Evolutionary conservation across 2,329 filamentous ascomycete species (phyloP).

Genomic region (Ophiostoma quercus): DNA sequence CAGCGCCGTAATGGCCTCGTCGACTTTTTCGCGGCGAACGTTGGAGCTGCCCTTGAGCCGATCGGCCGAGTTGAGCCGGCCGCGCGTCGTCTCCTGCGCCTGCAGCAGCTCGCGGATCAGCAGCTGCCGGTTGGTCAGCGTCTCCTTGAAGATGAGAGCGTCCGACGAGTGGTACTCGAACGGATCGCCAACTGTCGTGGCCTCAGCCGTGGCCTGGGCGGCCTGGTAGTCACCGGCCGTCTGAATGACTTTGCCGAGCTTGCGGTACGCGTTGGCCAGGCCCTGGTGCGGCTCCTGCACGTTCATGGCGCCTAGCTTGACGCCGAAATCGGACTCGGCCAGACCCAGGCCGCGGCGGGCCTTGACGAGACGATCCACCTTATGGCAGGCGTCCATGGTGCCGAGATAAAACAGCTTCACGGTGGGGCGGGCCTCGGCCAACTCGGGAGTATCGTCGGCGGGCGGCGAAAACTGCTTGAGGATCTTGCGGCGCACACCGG

Average conservation of each 20-base stretch:
- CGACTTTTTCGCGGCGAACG: constrained; percentile 90
- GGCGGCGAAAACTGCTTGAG: constrained; percentile 98
- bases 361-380: constrained; percentile 91
- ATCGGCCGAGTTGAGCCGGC: constrained; percentile 79
- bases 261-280: constrained; percentile 83
- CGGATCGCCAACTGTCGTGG: constrained; percentile 87
- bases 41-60: constrained; percentile 80
- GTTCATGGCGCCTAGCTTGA: constrained; percentile 80
- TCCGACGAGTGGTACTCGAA: constrained; percentile 93
- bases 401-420: constrained; percentile 96
- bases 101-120: constrained; percentile 88
- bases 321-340: constrained; percentile 86
- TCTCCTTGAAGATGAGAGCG: constrained; percentile 97
- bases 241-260: constrained; percentile 89
- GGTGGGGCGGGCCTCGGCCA: constrained; percentile 79
- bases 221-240: constrained; percentile 93
- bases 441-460: constrained; percentile 91
- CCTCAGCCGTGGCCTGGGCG: constrained; percentile 92
- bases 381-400: constrained; percentile 95
- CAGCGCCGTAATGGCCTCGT: constrained; percentile 87
- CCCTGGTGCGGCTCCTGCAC: constrained; percentile 87
- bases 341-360: constrained; percentile 83
- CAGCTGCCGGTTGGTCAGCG: constrained; percentile 94
- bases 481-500: constrained; percentile 88
- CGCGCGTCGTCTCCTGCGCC: constrained; percentile 78